Conservation (phyloP, 1,139 yeast genomes). For the Protomyces inundatus region DNA sequence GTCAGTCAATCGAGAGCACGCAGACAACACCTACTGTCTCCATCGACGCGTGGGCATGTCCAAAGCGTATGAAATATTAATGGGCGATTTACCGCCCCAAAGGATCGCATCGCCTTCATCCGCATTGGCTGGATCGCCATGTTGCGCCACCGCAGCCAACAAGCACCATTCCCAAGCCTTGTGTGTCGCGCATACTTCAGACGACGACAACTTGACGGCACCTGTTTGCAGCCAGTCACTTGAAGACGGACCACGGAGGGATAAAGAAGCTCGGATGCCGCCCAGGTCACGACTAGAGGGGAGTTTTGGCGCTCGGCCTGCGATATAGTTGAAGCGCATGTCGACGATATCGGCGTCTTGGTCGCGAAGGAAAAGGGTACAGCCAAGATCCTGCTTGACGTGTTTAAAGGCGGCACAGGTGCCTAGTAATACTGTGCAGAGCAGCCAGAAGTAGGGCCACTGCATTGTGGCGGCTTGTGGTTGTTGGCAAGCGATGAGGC, state of each 20-base stretch:
- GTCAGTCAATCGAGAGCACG: no score
- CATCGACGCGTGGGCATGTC: no score
- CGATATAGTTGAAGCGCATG: neutral
- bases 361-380: neutral
- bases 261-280: neutral
- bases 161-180: neutral
- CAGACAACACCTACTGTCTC: no score
- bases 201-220: neutral
- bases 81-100: neutral
- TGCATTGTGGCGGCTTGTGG: no score
- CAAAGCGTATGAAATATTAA: neutral
- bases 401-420: neutral
- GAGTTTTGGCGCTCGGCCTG: neutral
- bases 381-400: neutral
- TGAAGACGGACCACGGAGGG: neutral
- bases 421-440: no score
- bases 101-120: neutral
- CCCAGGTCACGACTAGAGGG: neutral
- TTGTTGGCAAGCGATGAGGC: no score
- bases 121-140: neutral
- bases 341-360: neutral
- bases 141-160: neutral
- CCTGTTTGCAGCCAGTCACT: neutral
- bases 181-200: neutral
- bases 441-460: no score